Evolutionary conservation across 108 stramenopile genomes (phyloP).

Genomic region (Skeletonema costatum): DNA sequence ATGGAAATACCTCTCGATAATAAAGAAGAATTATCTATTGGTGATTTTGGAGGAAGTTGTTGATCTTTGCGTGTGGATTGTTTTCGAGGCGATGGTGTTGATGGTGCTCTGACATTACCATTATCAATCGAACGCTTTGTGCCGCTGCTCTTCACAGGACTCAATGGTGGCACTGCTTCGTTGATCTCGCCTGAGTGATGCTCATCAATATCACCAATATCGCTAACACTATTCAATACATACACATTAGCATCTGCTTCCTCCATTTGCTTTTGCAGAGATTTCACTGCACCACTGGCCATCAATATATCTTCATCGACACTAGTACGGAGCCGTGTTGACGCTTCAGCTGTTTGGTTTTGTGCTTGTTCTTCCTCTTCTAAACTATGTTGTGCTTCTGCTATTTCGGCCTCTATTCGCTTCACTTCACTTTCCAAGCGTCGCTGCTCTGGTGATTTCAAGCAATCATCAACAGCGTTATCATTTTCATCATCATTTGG

Average conservation of each 20-base stretch:
- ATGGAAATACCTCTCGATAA: conserved; percentile 27
- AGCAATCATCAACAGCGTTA: background rate
- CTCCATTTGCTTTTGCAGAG: background rate
- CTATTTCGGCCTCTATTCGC: background rate
- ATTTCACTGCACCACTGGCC: background rate
- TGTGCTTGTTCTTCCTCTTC: background rate
- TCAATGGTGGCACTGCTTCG: background rate
- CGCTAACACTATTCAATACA: background rate
- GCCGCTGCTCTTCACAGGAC: background rate
- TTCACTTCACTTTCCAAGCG: background rate
- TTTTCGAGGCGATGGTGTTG: background rate
- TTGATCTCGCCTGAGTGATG: background rate
- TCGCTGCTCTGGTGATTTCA: background rate
- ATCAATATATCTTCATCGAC: background rate
- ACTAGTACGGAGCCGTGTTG: background rate
- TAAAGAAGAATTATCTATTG: conserved; percentile 13
- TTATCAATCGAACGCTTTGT: background rate
- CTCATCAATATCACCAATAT: background rate
- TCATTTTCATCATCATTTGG: background rate
- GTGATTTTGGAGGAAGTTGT: conserved; percentile 15
- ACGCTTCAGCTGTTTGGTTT: background rate
- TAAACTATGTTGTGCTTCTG: background rate
- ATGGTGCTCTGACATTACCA: background rate
- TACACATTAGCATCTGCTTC: background rate
- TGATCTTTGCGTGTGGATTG: background rate